Evolutionary conservation across 2,329 filamentous ascomycete species (phyloP).

Genomic region (Pseudogymnoascus sp.): DNA sequence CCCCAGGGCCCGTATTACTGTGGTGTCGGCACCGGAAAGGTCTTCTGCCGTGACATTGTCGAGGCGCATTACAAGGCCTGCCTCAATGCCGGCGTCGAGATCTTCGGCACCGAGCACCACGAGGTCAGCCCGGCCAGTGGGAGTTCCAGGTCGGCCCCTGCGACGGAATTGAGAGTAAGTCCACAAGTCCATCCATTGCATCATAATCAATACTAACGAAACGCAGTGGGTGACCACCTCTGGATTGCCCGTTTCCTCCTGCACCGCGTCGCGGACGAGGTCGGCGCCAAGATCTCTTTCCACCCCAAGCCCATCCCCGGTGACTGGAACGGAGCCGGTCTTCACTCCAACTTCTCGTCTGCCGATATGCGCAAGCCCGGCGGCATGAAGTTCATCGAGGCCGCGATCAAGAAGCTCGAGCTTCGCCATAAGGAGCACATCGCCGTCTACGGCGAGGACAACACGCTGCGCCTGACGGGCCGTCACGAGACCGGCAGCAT

Average conservation of each 20-base stretch:
- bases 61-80: conserved; percentile 85
- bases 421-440: conserved; percentile 77
- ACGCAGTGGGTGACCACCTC: conserved; percentile 82
- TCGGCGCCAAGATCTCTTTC: conserved; percentile 91
- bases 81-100: conserved; percentile 83
- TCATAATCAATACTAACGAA: conserved; percentile 23
- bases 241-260: conserved; percentile 90
- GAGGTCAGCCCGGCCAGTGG: conserved; percentile 98
- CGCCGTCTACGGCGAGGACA: conserved; percentile 91
- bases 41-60: conserved; percentile 96
- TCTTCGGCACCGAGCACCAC: conserved; percentile 97
- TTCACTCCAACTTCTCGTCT: conserved; percentile 91
- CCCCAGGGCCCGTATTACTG: conserved; percentile 94
- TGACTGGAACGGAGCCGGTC: conserved; percentile 94
- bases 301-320: conserved; percentile 92
- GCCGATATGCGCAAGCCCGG: conserved; percentile 82
- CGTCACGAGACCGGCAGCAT: conserved; percentile 90
- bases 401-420: conserved; percentile 76
- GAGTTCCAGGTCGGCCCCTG: conserved; percentile 96
- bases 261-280: conserved; percentile 89
- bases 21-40: conserved; percentile 94
- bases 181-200: conserved; percentile 7
- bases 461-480: conserved; percentile 88
- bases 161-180: conserved; percentile 72
- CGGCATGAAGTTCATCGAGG: conserved; percentile 93